phyloP scores from a whole-genome alignment of 257 asterid genomes.

The Misopates orontium region DNA sequence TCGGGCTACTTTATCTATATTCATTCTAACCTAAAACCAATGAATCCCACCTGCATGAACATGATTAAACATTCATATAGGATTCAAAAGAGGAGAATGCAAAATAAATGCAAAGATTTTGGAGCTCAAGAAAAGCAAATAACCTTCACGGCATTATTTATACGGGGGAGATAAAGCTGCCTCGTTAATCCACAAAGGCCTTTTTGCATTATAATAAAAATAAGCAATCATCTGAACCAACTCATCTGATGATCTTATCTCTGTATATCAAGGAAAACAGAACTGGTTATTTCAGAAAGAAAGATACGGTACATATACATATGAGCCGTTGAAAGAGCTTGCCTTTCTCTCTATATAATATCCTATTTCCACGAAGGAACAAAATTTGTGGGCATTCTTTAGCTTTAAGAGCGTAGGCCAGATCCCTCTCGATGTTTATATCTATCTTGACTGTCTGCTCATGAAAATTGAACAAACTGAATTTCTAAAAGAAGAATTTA shows the following conservation, averaged over 20 bases:
- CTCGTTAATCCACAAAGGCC: conserved; percentile 62
- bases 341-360: conserved; percentile 85
- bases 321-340: conserved; percentile 1
- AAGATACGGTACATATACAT: not conserved
- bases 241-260: conserved; percentile 65
- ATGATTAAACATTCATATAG: not conserved
- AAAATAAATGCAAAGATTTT: not conserved
- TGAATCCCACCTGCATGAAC: conserved; percentile 14
- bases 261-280: conserved; percentile 43
- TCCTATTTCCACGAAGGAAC: conserved; percentile 82
- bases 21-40: too few relatives aligned
- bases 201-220: conserved; percentile 78
- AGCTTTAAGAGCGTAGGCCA: conserved; percentile 91
- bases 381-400: conserved; percentile 83
- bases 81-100: not conserved
- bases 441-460: conserved; percentile 87
- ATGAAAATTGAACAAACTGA: conserved; percentile 6
- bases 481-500: conserved; percentile 1
- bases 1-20: not conserved
- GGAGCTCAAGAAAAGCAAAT: conserved; percentile 9
- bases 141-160: conserved; percentile 34
- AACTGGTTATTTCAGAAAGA: conserved; percentile 3
- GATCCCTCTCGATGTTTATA: conserved; percentile 83
- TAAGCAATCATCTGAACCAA: conserved; percentile 91
- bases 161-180: conserved; percentile 34